Evolutionary conservation across 2,329 filamentous ascomycete species (phyloP).

Genomic region (Nannizzia gypsea): DNA sequence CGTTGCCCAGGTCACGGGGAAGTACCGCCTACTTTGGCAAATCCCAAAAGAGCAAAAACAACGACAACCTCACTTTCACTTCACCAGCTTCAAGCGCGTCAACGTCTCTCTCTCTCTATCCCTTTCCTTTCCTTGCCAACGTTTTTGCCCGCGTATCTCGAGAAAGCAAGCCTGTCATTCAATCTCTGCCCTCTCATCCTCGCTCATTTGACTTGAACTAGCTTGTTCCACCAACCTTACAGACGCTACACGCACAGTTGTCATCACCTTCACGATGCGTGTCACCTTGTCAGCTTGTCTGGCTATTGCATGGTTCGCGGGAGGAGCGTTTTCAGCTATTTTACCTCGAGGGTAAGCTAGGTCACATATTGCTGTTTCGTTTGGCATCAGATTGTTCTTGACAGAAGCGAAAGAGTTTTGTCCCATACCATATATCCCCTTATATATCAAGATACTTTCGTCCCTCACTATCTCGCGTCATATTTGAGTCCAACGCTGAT

Average conservation of each 20-base stretch:
- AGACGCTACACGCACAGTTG: background rate
- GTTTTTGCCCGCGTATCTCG: background rate
- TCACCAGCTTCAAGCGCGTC: background rate
- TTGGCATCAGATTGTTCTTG: background rate
- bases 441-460: background rate
- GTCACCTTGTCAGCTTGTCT: background rate
- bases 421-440: background rate
- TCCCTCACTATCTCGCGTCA: background rate
- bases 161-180: background rate
- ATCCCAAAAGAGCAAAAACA: background rate
- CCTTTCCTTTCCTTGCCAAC: background rate
- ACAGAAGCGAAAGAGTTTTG: background rate
- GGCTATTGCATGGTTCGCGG: background rate
- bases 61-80: background rate
- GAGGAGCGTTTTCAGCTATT: background rate
- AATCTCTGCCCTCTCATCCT: background rate
- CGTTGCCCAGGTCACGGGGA: background rate
- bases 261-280: background rate
- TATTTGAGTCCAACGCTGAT: background rate
- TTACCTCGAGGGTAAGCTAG: slow-evolving; percentile 3
- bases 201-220: background rate
- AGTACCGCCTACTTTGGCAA: background rate
- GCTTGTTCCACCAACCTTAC: background rate
- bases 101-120: background rate
- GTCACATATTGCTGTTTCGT: background rate